These are phyloP conservation scores for Dalbergia oliveri DNA, from an alignment of 306 rosid species.

Conservation along the genomic window DNA sequence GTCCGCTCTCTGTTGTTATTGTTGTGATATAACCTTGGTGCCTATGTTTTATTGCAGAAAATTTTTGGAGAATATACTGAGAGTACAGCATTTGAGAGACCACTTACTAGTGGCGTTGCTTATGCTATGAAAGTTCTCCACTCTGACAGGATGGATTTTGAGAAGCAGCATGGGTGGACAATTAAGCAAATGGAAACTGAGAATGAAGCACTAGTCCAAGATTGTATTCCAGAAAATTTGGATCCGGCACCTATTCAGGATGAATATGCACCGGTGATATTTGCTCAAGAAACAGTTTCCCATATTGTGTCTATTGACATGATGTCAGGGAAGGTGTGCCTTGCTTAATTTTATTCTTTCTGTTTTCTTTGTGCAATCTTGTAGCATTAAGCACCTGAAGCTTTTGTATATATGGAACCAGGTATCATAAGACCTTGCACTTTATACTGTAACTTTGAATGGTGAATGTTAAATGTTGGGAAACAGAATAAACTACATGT, in stretches of 20 bases:
- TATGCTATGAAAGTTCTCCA: constrained; percentile 93
- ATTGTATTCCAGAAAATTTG: constrained; percentile 88
- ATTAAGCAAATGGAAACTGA: constrained; percentile 92
- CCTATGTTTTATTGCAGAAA: constrained; percentile 63
- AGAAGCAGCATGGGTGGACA: constrained; percentile 86
- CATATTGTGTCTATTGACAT: constrained; percentile 98
- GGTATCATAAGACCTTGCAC: neutral
- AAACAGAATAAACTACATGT: constrained; percentile 24
- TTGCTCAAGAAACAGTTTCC: constrained; percentile 98
- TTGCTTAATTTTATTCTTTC: constrained; percentile 29
- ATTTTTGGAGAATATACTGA: constrained; percentile 92
- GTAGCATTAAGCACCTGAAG: constrained; percentile 25
- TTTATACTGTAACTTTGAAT: constrained; percentile 2
- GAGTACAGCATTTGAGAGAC: constrained; percentile 91
- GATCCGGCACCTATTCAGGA: constrained; percentile 93
- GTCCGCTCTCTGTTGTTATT: too few relatives aligned
- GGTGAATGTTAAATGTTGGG: constrained; percentile 32
- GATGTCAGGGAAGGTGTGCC: constrained; percentile 98
- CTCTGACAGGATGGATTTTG: constrained; percentile 80
- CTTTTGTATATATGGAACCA: neutral
- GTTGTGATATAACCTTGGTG: constrained; percentile 30
- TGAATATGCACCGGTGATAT: constrained; percentile 98
- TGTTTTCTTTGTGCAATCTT: constrained; percentile 19
- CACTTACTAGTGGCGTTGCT: constrained; percentile 97
- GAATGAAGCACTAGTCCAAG: constrained; percentile 91